Evolutionary conservation across 2,329 filamentous ascomycete genomes (phyloP), one percentile per base, ranked within the genome.

Genomic region (Paraphaeosphaeria sporulosa): DNA sequence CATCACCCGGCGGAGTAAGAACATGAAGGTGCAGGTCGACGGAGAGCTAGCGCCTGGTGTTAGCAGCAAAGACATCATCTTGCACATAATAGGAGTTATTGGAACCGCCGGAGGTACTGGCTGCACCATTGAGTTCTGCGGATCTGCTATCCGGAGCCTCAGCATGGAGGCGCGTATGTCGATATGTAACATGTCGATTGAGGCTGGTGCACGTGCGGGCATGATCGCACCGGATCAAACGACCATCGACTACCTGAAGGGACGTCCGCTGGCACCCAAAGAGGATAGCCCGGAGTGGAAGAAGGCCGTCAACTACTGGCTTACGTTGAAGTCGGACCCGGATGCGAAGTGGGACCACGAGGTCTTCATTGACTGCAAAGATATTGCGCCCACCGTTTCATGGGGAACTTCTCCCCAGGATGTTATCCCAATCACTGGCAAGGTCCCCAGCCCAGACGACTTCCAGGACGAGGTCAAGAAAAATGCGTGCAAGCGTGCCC

Each of bases 161-260:
- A 96, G 92, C 80, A 97, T 99, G 87, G 95, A 98, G 81, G 95
- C 94, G 46, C 89, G 95, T 69, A 98, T 99, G 95, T 97, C 94
- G 64, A 96, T 99, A 78, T 98, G 95, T 84, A 99, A 99, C 84
- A 98, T 98, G 95, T 93, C 94, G 15, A 97, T 98, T 70, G 95
- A 99, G 84, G 95, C 86, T 69, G 95, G 95, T 80, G 95, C 95
- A 50, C 87, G 95, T 81, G 94, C 94, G 62, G 95, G 95, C 68
- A 96, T 99, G 93, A 90, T 99, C 61, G 95, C 95, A 10, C 95
- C 95, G 5, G 95, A 99, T 74, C 90, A 97, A 75, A 91, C 84
- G 60, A 98, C 95, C 30, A 97, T 97, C 71, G 92, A 96, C 68
- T 99, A 98, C 77, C 90, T 99, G 72, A 95, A 95, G 84, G 92